A percentile compares a stretch with the other conserved stretches of the same genome.
Evolutionary conservation across 73 alveolate species (phyloP).

Genomic region (Uronychia setigera): DNA sequence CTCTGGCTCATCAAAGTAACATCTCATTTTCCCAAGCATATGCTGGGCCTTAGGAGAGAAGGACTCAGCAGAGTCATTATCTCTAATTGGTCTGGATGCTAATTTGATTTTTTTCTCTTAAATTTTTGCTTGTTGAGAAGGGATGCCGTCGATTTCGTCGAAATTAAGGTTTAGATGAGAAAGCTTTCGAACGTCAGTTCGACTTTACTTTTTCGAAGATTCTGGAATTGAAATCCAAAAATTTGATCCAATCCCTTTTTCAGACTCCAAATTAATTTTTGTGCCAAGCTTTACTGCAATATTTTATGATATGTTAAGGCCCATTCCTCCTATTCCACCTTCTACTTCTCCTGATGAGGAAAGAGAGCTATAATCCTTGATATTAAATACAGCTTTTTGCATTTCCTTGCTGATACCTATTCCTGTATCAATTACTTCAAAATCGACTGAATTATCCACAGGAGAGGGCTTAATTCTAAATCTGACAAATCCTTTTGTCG

Average conservation of each 20-base stretch:
- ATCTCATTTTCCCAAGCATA: not conserved
- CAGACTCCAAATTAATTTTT: not conserved
- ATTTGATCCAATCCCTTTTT: not conserved
- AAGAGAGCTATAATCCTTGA: not conserved
- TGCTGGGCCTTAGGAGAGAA: not conserved
- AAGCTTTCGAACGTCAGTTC: not conserved
- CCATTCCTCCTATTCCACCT: not conserved
- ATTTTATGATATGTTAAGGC: not conserved
- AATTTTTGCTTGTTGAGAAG: not conserved
- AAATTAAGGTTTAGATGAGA: no score
- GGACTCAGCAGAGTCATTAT: not conserved
- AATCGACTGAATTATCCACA: not conserved
- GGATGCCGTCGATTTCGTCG: no score
- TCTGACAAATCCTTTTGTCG: not conserved
- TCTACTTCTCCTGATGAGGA: not conserved
- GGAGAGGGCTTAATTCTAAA: no score
- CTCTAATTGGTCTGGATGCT: not conserved
- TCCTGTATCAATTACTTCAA: slow-evolving; percentile 9
- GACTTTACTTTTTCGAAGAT: not conserved
- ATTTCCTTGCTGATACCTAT: not conserved
- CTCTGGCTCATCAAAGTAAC: not conserved
- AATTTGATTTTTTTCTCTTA: not conserved
- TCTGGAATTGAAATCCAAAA: not conserved
- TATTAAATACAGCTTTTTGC: not conserved
- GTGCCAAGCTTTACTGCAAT: not conserved